Base-by-base conservation (phyloP, 352 stramenopile species). In the Albugo laibachii region DNA sequence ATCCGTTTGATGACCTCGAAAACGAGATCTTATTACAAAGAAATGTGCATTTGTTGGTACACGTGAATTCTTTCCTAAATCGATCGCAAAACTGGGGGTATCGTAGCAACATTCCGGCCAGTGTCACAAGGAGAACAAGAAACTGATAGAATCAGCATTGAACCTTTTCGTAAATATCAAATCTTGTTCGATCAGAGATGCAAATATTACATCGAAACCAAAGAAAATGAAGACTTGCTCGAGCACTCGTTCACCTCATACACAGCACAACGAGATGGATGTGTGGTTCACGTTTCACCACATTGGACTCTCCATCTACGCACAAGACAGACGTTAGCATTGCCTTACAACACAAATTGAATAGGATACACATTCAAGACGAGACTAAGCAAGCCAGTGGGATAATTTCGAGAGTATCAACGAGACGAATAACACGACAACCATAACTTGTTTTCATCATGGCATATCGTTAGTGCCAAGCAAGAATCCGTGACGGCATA, bases 401-500 rank as follows among this genome's bases (percentile, higher is more conserved):
- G 96, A 92, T 48, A 94, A 79, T 65, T 99, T 98, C 55, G 83
- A 60, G 53, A 98, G 89, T 39, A 99, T 78, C 18, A 99, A 69
- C 36, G 80, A 67, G 36, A 94, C 83, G 70, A 99, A 99, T 13
- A 98, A 59, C 45, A 86, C 74, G 27, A 95, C 80, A 31, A 97
- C 94, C n/a, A 80, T 63, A 36, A 83, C 46, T 83, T 96, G 50
- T 99, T 83, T 66, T 99, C 94, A 36, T 95, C 82, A 16, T 94
- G 83, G 69, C 99, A 99, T 46, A 98, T 97, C 36, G 95, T 98
- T 19, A 99, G 77, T n/a, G 95, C 95, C 19, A 99, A 66, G 73
- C 93, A 98, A 18, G 93, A 98, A 73, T 99, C 95, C 5, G 93
- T 98, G 49, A 99, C 80, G 34, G 96, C 86, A 63, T 97, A 99